Conservation (phyloP, 345 rosid genomes). For the Arabis hirsuta region DNA sequence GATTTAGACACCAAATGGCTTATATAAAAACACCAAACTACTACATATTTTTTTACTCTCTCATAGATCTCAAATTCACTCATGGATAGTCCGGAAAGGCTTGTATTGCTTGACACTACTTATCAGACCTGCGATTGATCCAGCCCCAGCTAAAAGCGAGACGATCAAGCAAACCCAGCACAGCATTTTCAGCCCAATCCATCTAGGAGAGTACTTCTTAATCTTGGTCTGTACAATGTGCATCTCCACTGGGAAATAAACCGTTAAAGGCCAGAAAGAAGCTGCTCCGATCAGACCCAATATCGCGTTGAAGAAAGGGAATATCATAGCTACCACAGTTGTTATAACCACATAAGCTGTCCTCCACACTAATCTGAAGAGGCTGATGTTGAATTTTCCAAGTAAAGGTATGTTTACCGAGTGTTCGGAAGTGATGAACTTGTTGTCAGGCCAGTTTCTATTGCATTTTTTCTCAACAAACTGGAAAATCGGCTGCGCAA, state of each 20-base stretch:
- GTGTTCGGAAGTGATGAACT: constrained; percentile 60
- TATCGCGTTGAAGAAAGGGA: constrained; percentile 93
- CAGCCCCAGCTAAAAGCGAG: constrained; percentile 73
- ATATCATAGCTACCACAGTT: constrained; percentile 73
- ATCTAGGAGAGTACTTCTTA: constrained; percentile 60
- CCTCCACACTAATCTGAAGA: constrained; percentile 81
- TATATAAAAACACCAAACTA: constrained; percentile 26
- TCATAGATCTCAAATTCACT: constrained; percentile 29
- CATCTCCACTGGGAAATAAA: constrained; percentile 91
- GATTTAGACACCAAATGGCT: constrained; percentile 33
- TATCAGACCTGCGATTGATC: constrained; percentile 72
- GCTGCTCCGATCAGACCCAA: constrained; percentile 83
- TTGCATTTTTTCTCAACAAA: constrained; percentile 65
- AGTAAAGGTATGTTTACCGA: constrained; percentile 52
- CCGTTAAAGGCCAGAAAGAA: constrained; percentile 92
- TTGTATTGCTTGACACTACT: constrained; percentile 67
- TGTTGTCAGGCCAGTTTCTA: constrained; percentile 68
- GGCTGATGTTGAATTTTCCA: constrained; percentile 57
- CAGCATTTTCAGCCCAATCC: constrained; percentile 74
- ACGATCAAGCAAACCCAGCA: constrained; percentile 65
- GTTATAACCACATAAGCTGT: constrained; percentile 68
- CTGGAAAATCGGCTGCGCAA: constrained; percentile 72
- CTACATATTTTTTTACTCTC: constrained; percentile 12
- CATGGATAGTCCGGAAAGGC: constrained; percentile 64
- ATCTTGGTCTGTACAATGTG: constrained; percentile 64